Base-by-base conservation (phyloP, 371 early-diverging fungal species). In the Phascolomyces articulosus region DNA sequence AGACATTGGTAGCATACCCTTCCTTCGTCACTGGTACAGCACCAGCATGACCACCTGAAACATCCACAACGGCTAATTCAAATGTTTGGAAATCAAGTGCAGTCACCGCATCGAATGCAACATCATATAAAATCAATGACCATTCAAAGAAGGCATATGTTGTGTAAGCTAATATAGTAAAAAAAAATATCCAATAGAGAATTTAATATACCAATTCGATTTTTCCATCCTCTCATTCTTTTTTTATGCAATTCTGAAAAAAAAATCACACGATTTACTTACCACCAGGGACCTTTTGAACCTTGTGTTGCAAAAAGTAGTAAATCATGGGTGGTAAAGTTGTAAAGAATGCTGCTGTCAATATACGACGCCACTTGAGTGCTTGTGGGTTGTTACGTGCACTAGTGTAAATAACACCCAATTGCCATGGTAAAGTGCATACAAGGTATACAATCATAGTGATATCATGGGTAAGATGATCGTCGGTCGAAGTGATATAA, bases 81-180 rank as follows among this genome's bases (percentile, higher is more conserved):
- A 87, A 82, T 27, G 78, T 78, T 38, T 77, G 74, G 70, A 92
- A 92, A 74, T 92, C 92, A 56, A 84, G 77, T 56, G 85, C 84
- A 28, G 88, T 80, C 13, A 90, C 86, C 40, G 90, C 89, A 68
- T 93, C 94, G 68, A 89, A 93, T 58, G 88, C 85, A 24, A 93
- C 87, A 67, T 93, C 94, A 60, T 91, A 89, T 11, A 90, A 41
- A 55, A 93, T 92, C 38, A 93, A 73, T 15, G 89, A 84, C 94
- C 93, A 93, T 67, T 93, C 94, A 69, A 91, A 92, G 78, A 91
- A 90, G 31, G 93, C 91, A 66, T 93, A 93, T 24, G 80, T 85
- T 9, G 91, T 90, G 65, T 93, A 92, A 13, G 93, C 94, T 84
- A 72, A 13, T 21, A n/a, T 34, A 34, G 34, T 9, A 53, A 47